Evolutionary conservation across 2,329 filamentous ascomycete genomes (phyloP).

Genomic region (Alternaria incomplexa): DNA sequence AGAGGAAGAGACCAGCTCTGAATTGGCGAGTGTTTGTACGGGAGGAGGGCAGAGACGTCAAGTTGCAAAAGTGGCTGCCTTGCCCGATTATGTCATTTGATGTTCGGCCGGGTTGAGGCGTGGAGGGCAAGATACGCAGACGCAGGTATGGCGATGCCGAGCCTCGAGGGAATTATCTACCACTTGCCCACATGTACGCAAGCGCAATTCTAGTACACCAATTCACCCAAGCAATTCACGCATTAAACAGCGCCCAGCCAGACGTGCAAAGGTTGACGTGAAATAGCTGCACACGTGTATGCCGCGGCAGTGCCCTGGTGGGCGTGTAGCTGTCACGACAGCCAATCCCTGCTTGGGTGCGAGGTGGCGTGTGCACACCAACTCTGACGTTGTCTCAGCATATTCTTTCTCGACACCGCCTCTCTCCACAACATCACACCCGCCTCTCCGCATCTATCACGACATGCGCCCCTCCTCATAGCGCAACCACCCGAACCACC

Average conservation of each 20-base stretch:
- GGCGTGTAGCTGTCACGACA: slow-evolving; percentile 3
- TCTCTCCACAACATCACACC: slow-evolving; percentile 10
- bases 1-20: background rate
- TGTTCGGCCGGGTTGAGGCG: slow-evolving; percentile 8
- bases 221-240: background rate
- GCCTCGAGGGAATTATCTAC: slow-evolving; percentile 1
- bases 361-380: slow-evolving; percentile 20
- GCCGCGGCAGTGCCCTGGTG: slow-evolving; percentile 4
- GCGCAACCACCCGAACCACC: slow-evolving; percentile 19
- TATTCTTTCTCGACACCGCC: slow-evolving; percentile 20
- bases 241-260: background rate
- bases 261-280: background rate
- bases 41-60: background rate
- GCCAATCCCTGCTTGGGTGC: slow-evolving; percentile 16
- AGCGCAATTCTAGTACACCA: background rate
- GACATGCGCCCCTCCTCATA: slow-evolving; percentile 37
- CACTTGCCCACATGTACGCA: background rate
- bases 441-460: slow-evolving; percentile 17
- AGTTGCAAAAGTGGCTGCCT: background rate
- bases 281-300: background rate
- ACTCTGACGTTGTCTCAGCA: slow-evolving; percentile 19
- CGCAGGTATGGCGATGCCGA: slow-evolving; percentile 11
- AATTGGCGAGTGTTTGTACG: background rate
- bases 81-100: background rate
- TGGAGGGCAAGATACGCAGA: slow-evolving; percentile 3